Evolutionary conservation across 202 grass and related monocot species (phyloP).

Genomic region (Zizania palustris): DNA sequence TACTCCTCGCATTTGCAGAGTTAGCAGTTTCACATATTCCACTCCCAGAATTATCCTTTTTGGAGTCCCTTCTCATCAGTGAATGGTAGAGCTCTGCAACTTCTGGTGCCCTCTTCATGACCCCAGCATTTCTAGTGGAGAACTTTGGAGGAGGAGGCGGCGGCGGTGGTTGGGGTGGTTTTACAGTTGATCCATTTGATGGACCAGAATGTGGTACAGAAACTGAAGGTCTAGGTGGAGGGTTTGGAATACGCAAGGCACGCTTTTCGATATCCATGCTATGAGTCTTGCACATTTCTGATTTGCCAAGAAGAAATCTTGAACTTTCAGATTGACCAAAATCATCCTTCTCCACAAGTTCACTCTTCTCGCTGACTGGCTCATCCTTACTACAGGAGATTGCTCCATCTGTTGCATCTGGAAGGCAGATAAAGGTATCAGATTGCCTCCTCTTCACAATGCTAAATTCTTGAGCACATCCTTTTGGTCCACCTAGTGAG

Average conservation of each 20-base stretch:
- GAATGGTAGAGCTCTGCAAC: conserved; percentile 99
- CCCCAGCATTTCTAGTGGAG: conserved; percentile 61
- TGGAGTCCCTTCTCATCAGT: conserved; percentile 95
- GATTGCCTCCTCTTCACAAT: conserved; percentile 86
- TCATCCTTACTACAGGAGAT: conserved; percentile 47
- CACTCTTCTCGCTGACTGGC: conserved; percentile 54
- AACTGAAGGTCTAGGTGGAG: conserved; percentile 87
- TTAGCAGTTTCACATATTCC: conserved; percentile 74
- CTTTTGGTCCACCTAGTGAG: conserved; percentile 81
- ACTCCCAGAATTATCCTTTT: conserved; percentile 76
- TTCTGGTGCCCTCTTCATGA: conserved; percentile 95
- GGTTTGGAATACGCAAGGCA: conserved; percentile 81
- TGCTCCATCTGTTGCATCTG: conserved; percentile 56
- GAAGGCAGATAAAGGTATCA: conserved; percentile 82
- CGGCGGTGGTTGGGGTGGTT: conserved; percentile 70
- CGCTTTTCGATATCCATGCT: conserved; percentile 80
- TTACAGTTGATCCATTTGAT: conserved; percentile 45
- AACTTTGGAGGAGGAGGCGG: conserved; percentile 81
- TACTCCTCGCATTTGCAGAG: conserved; percentile 77
- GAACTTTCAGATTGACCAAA: conserved; percentile 69
- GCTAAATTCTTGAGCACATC: conserved; percentile 55
- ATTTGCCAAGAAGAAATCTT: conserved; percentile 66
- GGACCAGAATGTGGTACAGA: conserved; percentile 53
- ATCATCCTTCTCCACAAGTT: conserved; percentile 70
- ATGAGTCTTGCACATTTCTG: conserved; percentile 64